Conservation (phyloP, 768 basidiomycete genomes). For the Tubosaeta brunneosetosa region DNA sequence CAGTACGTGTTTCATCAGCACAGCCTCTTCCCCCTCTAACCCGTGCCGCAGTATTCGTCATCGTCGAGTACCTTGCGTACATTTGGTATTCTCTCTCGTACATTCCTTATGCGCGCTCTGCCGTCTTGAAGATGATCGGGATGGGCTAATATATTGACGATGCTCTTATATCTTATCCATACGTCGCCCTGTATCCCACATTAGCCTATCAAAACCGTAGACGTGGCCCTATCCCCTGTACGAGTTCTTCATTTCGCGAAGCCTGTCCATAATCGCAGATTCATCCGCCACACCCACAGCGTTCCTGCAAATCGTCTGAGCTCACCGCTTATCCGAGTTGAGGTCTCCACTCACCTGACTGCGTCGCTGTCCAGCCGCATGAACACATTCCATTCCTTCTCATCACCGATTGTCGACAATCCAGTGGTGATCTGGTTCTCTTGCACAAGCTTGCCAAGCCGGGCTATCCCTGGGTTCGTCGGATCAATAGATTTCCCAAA, state of each 20-base stretch:
- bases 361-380: constrained; percentile 69
- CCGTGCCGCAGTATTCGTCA: constrained; percentile 65
- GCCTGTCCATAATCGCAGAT: constrained; percentile 62
- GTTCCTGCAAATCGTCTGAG: constrained; percentile 36
- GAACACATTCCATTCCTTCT: constrained; percentile 94
- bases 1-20: constrained; percentile 34
- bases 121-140: constrained; percentile 62
- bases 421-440: constrained; percentile 69
- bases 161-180: neutral
- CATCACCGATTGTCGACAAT: constrained; percentile 84
- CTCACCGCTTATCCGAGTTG: neutral
- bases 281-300: constrained; percentile 41
- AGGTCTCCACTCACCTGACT: constrained; percentile 49
- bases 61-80: constrained; percentile 88
- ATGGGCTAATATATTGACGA: constrained; percentile 19
- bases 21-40: neutral
- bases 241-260: constrained; percentile 83
- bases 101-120: constrained; percentile 85
- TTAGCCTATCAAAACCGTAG: neutral
- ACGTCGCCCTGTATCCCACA: neutral
- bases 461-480: constrained; percentile 53
- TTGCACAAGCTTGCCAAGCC: constrained; percentile 54
- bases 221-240: constrained; percentile 49
- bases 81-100: constrained; percentile 87
- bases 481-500: constrained; percentile 68